These are phyloP conservation scores for Aspergillus olivimuriae DNA, from an alignment of 495 filamentous ascomycete species.

Conservation along the genomic window DNA sequence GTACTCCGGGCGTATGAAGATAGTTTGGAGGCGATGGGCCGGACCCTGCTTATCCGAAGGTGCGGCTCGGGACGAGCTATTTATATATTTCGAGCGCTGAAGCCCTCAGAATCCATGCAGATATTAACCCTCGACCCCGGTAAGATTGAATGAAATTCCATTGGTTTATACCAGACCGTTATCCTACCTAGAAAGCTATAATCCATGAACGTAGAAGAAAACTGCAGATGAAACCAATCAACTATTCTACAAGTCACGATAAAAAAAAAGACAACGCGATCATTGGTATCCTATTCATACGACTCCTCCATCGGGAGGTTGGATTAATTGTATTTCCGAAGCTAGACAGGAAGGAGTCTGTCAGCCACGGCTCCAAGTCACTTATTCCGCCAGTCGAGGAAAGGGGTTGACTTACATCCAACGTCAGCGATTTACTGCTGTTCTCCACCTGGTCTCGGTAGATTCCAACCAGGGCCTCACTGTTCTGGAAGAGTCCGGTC, in stretches of 20 bases:
- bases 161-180: too few species aligned
- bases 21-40: too few species aligned
- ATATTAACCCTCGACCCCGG: constrained; percentile 10
- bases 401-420: constrained; percentile 70
- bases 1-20: too few species aligned
- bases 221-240: constrained; percentile 4
- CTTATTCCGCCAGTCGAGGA: too few species aligned
- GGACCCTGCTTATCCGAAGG: too few species aligned
- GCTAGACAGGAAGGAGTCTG: constrained; percentile 17
- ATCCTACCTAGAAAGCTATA: too few species aligned
- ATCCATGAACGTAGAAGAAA: constrained; percentile 10
- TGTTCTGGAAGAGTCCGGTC: constrained; percentile 86
- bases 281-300: background rate
- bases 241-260: constrained; percentile 10
- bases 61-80: too few species aligned
- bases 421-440: constrained; percentile 77
- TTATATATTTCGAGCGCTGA: too few species aligned
- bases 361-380: constrained; percentile 8
- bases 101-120: constrained; percentile 4
- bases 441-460: constrained; percentile 92
- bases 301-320: background rate
- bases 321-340: constrained; percentile 40
- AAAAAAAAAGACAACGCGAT: constrained; percentile 1
- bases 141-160: background rate
- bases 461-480: constrained; percentile 89